Percentiles rank a stretch among this genome's conserved stretches.
Evolutionary conservation across 768 basidiomycete species (phyloP).

Genomic region (Agrocybe praecox): DNA sequence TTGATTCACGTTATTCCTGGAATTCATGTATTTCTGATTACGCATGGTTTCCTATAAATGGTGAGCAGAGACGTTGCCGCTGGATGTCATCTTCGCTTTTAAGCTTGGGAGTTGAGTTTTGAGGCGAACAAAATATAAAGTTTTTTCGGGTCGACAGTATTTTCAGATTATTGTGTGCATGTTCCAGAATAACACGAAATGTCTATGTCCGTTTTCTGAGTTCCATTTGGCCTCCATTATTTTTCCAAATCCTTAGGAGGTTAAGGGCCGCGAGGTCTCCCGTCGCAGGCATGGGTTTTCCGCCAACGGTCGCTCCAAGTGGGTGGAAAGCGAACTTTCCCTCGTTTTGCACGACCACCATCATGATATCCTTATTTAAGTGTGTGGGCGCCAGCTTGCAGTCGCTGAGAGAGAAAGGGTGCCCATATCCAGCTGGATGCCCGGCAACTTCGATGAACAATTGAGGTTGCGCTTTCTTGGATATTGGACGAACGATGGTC

Average conservation of each 20-base stretch:
- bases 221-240: constrained; percentile 6
- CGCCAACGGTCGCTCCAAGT: constrained; percentile 1
- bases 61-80: too few relatives aligned
- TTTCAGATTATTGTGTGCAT: too few relatives aligned
- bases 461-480: constrained; percentile 1
- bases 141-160: too few relatives aligned
- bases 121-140: too few relatives aligned
- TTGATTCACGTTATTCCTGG: too few relatives aligned
- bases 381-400: constrained; percentile 4
- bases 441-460: constrained; percentile 9
- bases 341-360: constrained; percentile 1
- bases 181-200: too few relatives aligned
- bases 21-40: too few relatives aligned
- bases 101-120: too few relatives aligned
- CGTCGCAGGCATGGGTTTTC: constrained; percentile 1
- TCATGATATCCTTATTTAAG: constrained; percentile 4
- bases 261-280: constrained; percentile 7
- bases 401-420: constrained; percentile 3
- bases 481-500: constrained; percentile 1
- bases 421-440: constrained; percentile 8
- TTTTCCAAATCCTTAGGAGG: constrained; percentile 11
- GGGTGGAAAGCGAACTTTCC: constrained; percentile 12
- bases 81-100: too few relatives aligned
- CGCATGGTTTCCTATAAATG: too few relatives aligned
- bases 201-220: background rate